Evolutionary conservation across 805 yeast species (phyloP).

Genomic region (Myxozyma neotropica): DNA sequence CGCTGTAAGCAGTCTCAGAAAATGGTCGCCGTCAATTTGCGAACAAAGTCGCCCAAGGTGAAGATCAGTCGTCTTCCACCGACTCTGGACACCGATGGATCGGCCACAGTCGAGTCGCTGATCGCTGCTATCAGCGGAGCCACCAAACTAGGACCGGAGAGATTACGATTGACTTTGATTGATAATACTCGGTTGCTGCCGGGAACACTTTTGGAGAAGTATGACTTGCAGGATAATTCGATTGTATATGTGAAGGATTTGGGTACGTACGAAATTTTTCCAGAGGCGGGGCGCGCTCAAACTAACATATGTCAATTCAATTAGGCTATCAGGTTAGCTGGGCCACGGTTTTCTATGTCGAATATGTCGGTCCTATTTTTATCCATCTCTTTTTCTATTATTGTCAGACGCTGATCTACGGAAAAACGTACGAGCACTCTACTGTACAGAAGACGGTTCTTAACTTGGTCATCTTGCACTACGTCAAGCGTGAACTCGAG

Average conservation of each 20-base stretch:
- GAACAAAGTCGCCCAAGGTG: conserved; percentile 38
- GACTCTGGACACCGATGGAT: conserved; percentile 40
- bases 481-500: conserved; percentile 84
- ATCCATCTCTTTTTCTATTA: conserved; percentile 72
- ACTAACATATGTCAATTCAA: too few species aligned
- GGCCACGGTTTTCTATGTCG: conserved; percentile 86
- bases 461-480: conserved; percentile 67
- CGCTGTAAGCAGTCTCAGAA: too few species aligned
- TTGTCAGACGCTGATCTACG: conserved; percentile 45
- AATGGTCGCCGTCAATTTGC: conserved; percentile 27
- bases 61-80: conserved; percentile 38
- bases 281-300: not conserved
- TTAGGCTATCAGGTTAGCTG: conserved; percentile 76
- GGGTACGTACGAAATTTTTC: conserved; percentile 50
- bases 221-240: conserved; percentile 35
- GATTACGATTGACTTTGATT: conserved; percentile 57
- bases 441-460: conserved; percentile 57
- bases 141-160: conserved; percentile 51
- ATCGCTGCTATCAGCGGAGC: conserved; percentile 49
- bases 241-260: conserved; percentile 75
- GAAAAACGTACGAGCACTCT: conserved; percentile 47
- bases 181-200: conserved; percentile 28
- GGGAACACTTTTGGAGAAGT: conserved; percentile 26
- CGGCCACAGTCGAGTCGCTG: conserved; percentile 50
- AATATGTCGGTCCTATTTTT: conserved; percentile 86